phyloP scores from a whole-genome alignment of 345 rosid species.

The Citrus medica region DNA sequence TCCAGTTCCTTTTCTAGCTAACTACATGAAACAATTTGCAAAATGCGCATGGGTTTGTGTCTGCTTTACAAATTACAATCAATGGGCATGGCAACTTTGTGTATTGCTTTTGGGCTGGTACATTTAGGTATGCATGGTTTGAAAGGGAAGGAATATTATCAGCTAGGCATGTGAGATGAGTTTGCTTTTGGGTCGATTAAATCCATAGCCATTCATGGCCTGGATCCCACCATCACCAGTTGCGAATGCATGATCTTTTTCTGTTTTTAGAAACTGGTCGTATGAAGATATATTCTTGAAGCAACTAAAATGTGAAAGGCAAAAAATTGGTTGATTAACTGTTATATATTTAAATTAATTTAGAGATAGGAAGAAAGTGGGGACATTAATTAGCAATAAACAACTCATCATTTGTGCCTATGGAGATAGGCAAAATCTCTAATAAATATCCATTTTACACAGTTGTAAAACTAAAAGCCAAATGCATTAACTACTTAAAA shows the following conservation, averaged over 20 bases:
- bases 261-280: too few species aligned
- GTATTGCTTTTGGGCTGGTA: not conserved
- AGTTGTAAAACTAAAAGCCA: not conserved
- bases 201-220: not conserved
- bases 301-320: too few species aligned
- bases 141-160: not conserved
- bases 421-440: not conserved
- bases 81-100: not conserved
- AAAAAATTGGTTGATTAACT: not conserved
- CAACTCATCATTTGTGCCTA: not conserved
- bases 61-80: not conserved
- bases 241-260: too few species aligned
- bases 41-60: not conserved
- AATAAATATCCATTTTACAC: not conserved
- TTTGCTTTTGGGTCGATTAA: not conserved
- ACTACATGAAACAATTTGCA: not conserved
- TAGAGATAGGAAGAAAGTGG: not conserved
- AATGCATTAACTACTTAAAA: not conserved
- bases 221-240: not conserved
- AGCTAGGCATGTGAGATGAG: not conserved
- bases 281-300: too few species aligned
- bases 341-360: not conserved
- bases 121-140: slow-evolving; percentile 12
- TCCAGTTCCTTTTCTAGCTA: not conserved
- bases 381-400: not conserved